Conservation (phyloP, 345 rosid species). For the Excoecaria agallocha region DNA sequence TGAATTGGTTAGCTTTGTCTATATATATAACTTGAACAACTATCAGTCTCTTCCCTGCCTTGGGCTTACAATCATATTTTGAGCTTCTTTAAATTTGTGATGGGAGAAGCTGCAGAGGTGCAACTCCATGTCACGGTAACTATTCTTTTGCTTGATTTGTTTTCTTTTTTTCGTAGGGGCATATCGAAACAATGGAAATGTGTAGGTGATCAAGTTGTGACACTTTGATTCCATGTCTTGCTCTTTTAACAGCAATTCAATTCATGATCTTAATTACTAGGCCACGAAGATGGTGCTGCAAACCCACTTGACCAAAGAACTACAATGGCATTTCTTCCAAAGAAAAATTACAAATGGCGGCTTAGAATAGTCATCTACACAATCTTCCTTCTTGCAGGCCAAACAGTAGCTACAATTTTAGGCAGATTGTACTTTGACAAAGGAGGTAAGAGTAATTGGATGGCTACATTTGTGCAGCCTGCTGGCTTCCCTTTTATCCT, state of each 20-base stretch:
- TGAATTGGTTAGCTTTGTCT: no score
- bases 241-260: not conserved
- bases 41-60: not conserved
- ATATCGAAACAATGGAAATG: no score
- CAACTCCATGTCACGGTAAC: constrained; percentile 4
- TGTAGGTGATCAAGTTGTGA: no score
- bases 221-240: no score
- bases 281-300: constrained; percentile 6
- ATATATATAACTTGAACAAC: not conserved
- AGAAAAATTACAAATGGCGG: constrained; percentile 12
- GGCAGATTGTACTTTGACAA: constrained; percentile 24
- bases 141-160: not conserved
- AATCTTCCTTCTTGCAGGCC: constrained; percentile 15
- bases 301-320: not conserved
- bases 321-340: not conserved
- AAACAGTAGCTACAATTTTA: constrained; percentile 16
- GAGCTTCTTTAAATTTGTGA: not conserved
- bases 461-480: constrained; percentile 36
- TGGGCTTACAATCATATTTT: not conserved
- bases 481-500: constrained; percentile 36
- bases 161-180: not conserved
- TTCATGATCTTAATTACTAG: constrained; percentile 9
- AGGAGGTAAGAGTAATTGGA: constrained; percentile 41
- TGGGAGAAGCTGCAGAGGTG: constrained; percentile 33
- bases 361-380: constrained; percentile 5